Conservation (phyloP, 306 rosid species). For the Vigna angularis region DNA sequence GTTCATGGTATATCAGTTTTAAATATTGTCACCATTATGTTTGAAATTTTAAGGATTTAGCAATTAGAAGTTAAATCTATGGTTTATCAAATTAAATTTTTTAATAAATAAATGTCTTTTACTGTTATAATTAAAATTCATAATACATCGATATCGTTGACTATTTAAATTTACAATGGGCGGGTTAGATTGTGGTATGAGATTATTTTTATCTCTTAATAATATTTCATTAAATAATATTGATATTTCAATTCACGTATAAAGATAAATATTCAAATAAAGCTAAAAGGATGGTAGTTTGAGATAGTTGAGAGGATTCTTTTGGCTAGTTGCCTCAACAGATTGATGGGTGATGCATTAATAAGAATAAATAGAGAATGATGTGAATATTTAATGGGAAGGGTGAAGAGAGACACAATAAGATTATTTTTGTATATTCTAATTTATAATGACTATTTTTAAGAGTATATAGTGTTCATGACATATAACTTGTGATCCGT, state of each 20-base stretch:
- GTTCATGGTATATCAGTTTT: not conserved
- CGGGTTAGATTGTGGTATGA: not conserved
- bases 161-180: not conserved
- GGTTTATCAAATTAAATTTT: not conserved
- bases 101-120: not conserved
- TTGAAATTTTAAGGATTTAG: not conserved
- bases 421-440: not conserved
- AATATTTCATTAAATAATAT: not conserved
- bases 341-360: not conserved
- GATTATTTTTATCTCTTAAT: not conserved
- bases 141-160: not conserved
- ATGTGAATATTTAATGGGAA: not conserved
- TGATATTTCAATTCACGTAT: not conserved
- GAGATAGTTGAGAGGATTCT: not conserved
- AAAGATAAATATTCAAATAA: not conserved
- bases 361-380: not conserved
- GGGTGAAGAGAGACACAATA: not conserved
- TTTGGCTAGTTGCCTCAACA: not conserved
- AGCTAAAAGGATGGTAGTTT: not conserved
- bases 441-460: not conserved
- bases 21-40: not conserved
- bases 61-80: constrained; percentile 3
- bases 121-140: not conserved
- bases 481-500: not conserved
- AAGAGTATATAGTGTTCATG: not conserved